A percentile compares a stretch with the other conserved stretches of the same genome.
These are phyloP conservation scores for Boletus barrowsii DNA, from an alignment of 768 basidiomycete species.

Conservation along the genomic window DNA sequence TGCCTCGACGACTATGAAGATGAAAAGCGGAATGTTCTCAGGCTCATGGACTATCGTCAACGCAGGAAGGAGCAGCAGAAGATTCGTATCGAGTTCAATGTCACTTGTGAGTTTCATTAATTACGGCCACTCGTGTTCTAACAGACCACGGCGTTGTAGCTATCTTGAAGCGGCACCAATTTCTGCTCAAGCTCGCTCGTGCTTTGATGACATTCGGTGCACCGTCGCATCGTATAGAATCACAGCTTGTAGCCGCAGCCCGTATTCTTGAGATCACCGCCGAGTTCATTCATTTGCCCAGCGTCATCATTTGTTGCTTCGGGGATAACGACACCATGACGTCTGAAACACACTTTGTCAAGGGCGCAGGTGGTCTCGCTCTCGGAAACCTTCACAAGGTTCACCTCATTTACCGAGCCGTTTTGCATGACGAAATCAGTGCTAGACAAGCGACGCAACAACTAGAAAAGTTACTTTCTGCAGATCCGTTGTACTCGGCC, in stretches of 20 bases:
- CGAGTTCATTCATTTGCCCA: constrained; percentile 85
- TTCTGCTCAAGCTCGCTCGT: constrained; percentile 80
- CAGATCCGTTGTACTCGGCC: constrained; percentile 61
- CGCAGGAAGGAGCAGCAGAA: constrained; percentile 64
- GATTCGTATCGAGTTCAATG: constrained; percentile 70
- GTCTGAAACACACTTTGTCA: constrained; percentile 87
- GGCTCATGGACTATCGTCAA: constrained; percentile 64
- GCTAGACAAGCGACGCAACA: constrained; percentile 70
- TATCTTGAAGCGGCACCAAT: constrained; percentile 77
- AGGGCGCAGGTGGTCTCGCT: constrained; percentile 70
- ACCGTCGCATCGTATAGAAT: constrained; percentile 91
- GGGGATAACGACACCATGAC: constrained; percentile 87
- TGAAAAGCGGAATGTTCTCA: constrained; percentile 56
- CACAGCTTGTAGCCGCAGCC: constrained; percentile 85
- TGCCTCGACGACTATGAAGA: constrained; percentile 59
- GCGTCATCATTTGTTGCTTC: constrained; percentile 83
- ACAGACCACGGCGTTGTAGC: constrained; percentile 39
- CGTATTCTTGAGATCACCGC: constrained; percentile 88
- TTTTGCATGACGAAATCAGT: constrained; percentile 90
- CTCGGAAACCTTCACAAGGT: constrained; percentile 84
- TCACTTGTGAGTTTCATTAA: constrained; percentile 51
- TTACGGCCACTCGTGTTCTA: neutral
- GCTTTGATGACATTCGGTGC: constrained; percentile 91
- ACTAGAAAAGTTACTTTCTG: constrained; percentile 59
- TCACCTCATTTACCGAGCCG: constrained; percentile 79